These are phyloP conservation scores for Austroboletus eburneus DNA, from an alignment of 768 basidiomycete species.

Conservation along the genomic window DNA sequence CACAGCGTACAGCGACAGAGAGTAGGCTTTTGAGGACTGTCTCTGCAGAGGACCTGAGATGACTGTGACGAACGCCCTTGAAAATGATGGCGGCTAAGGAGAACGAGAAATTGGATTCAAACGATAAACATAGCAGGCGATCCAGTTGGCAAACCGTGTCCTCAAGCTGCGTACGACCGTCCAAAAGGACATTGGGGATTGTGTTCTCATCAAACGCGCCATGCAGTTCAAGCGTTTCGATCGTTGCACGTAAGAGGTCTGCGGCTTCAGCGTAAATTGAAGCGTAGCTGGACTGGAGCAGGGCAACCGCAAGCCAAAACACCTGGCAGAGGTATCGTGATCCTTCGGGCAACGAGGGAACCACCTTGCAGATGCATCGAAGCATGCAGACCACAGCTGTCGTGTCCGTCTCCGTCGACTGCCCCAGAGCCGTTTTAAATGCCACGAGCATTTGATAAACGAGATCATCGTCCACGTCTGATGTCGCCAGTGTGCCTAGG, in stretches of 20 bases:
- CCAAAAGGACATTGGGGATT: conserved; percentile 56
- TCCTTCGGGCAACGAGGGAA: conserved; percentile 61
- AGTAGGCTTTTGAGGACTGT: conserved; percentile 60
- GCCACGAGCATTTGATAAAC: conserved; percentile 92
- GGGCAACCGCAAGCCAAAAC: conserved; percentile 86
- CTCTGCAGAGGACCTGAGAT: conserved; percentile 58
- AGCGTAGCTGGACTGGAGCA: conserved; percentile 74
- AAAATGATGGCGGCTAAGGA: conserved; percentile 79
- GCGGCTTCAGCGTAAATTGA: conserved; percentile 68
- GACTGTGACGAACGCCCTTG: conserved; percentile 75
- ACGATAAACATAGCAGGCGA: conserved; percentile 66
- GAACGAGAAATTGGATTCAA: conserved; percentile 77
- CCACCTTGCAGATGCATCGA: conserved; percentile 74
- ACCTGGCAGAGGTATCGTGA: conserved; percentile 72
- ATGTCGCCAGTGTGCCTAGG: conserved; percentile 74
- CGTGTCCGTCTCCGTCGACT: conserved; percentile 66
- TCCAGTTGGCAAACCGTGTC: conserved; percentile 72
- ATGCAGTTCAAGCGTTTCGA: conserved; percentile 60
- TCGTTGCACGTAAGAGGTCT: conserved; percentile 57
- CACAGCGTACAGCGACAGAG: conserved; percentile 50
- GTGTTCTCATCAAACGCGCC: conserved; percentile 52
- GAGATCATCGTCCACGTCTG: conserved; percentile 89
- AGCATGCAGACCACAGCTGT: conserved; percentile 82
- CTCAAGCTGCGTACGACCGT: conserved; percentile 59
- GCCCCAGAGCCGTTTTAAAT: conserved; percentile 64